Conservation (phyloP, 768 basidiomycete species). For the Russula olivacea region DNA sequence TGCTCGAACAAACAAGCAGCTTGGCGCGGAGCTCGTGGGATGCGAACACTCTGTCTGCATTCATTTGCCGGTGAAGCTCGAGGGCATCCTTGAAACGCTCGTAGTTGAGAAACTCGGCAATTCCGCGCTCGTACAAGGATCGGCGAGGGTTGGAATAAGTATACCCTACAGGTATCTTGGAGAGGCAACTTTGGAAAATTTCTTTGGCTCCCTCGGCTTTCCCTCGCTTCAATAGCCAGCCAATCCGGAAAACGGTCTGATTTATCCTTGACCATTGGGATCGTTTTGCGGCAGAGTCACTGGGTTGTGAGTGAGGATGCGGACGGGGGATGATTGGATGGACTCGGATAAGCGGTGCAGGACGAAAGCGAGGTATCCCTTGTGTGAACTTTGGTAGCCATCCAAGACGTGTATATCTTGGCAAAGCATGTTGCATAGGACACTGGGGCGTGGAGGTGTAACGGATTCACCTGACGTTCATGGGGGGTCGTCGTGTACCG, state of each 20-base stretch:
- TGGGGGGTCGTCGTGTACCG: background rate
- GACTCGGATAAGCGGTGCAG: background rate
- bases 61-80: conserved; percentile 40
- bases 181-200: background rate
- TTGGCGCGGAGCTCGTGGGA: conserved; percentile 37
- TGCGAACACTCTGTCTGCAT: conserved; percentile 36
- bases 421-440: conserved; percentile 6
- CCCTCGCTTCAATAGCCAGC: conserved; percentile 1
- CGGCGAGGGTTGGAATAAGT: conserved; percentile 10
- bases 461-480: background rate
- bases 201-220: background rate
- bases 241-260: background rate
- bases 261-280: background rate
- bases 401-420: background rate
- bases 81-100: conserved; percentile 37
- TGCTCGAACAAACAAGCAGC: conserved; percentile 34
- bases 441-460: background rate
- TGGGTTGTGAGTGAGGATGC: no score
- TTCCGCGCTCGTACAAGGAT: conserved; percentile 34
- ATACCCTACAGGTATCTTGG: background rate
- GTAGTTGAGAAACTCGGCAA: conserved; percentile 39
- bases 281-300: background rate
- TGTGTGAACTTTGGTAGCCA: background rate
- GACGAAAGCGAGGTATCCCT: background rate
- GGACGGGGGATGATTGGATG: background rate